Conservation (phyloP, 441 rosid genomes). For the Euphorbia schlechtendalii region DNA sequence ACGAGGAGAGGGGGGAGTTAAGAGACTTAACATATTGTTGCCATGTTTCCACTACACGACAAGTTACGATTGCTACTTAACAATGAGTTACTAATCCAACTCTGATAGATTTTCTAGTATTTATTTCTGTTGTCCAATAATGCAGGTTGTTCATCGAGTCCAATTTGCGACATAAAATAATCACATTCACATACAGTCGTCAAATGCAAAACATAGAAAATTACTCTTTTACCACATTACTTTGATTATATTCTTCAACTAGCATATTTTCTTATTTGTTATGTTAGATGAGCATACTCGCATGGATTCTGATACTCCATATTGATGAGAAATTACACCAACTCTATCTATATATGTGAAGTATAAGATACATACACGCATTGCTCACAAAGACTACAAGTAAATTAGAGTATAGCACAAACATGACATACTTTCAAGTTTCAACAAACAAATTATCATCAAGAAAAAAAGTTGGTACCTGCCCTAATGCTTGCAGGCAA, state of each 20-base stretch:
- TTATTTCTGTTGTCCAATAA: too few species aligned
- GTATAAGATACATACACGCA: not conserved
- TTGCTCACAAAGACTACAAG: not conserved
- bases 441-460: conserved; percentile 10
- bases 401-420: not conserved
- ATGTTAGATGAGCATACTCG: not conserved
- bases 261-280: not conserved
- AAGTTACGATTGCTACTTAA: too few species aligned
- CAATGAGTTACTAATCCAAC: too few species aligned
- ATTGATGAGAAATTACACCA: not conserved
- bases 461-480: conserved; percentile 43
- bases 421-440: not conserved
- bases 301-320: not conserved
- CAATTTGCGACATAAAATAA: not conserved
- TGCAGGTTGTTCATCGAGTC: not conserved
- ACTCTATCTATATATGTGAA: not conserved
- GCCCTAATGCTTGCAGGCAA: conserved; percentile 93
- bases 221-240: not conserved
- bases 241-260: too few species aligned
- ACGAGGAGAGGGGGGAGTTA: too few species aligned
- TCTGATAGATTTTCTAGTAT: too few species aligned
- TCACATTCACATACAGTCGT: not conserved
- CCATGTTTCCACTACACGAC: too few species aligned
- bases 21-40: too few species aligned
- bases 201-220: not conserved